phyloP scores from a whole-genome alignment of 192 early-diverging fungal genomes.

The Rhizophagus prolifer region DNA sequence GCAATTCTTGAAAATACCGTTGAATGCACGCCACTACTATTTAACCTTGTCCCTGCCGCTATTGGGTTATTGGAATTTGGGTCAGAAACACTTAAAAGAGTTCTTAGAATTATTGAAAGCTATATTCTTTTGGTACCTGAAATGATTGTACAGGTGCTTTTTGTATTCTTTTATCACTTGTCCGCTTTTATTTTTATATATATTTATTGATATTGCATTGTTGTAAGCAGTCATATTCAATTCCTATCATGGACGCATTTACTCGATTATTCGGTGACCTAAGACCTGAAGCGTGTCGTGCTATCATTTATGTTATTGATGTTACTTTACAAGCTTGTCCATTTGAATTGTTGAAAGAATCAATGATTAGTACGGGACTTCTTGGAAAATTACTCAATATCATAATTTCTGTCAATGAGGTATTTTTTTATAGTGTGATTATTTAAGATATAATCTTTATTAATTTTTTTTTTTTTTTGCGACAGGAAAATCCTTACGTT shows the following conservation, averaged over 20 bases:
- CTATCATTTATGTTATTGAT: constrained; percentile 64
- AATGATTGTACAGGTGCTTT: constrained; percentile 52
- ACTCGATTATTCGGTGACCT: constrained; percentile 55
- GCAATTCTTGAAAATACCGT: constrained; percentile 73
- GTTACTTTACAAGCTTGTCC: constrained; percentile 50
- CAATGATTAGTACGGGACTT: constrained; percentile 55
- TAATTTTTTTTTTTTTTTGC: not conserved
- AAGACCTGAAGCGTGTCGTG: constrained; percentile 55
- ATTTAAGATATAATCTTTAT: not conserved
- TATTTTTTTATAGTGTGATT: constrained; percentile 23
- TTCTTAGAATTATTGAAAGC: constrained; percentile 84
- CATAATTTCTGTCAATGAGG: constrained; percentile 52
- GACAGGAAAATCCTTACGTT: constrained; percentile 54
- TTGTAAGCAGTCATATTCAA: constrained; percentile 38
- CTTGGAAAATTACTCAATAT: constrained; percentile 54
- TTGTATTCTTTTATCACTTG: constrained; percentile 10
- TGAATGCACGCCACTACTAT: constrained; percentile 49
- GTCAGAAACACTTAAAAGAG: constrained; percentile 70
- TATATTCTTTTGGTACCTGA: constrained; percentile 71
- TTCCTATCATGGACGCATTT: constrained; percentile 40
- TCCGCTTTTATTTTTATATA: not conserved
- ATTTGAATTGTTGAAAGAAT: constrained; percentile 47
- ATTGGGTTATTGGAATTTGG: constrained; percentile 69
- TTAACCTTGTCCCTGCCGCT: constrained; percentile 60
- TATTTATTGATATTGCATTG: not conserved